Base-by-base conservation (phyloP, 768 basidiomycete genomes). In the Panaeolus papilionaceus region DNA sequence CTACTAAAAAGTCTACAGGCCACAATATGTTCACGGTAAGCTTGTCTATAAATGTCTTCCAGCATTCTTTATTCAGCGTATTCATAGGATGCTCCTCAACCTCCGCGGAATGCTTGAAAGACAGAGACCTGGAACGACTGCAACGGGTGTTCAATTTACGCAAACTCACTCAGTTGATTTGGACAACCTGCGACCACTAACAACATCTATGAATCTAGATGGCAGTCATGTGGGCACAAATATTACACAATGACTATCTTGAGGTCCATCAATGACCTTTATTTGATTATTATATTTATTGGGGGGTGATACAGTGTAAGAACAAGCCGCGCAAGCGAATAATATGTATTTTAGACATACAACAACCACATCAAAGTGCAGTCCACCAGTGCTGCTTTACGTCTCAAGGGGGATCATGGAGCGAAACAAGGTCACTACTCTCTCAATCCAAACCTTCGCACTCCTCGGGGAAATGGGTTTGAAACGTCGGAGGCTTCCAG, bases 11-110 rank as follows among this genome's bases (percentile, higher is more conserved):
- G 69, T 40, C 64, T 74, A 14, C 73, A 74, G 38, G 67, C 69
- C 3, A 71, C 68, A 14, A 74, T 72, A 9, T 70, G 72, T 49
- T 71, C 72, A 18, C 67, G 73, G 73, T 74, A 37, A 26, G 69
- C 20, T 28, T n/a, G 28, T n/a, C 54, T 33, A 11, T 9, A 58
- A 28, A 33, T 4, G 10, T 33, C 20, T 33, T 28, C 9, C 0
- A 7, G 26, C 10, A 33, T 16, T 16, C 33, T 33, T 28, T 23
- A 20, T 7, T 58, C 18, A 20, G 16, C 39, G 1, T 63, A 2
- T 33, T 23, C 33, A 11, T 16, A 72, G 71, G 58, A 33, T 72
- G 37, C 63, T 70, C 11, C 64, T 70, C 4, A 70, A 72, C 49
- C 68, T 72, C 28, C 69, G 71, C 39, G 69, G 66, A 33, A 62